These are phyloP conservation scores for Melampsora abietis-canadensis DNA, from an alignment of 1,284 basidiomycete species.

Conservation along the genomic window DNA sequence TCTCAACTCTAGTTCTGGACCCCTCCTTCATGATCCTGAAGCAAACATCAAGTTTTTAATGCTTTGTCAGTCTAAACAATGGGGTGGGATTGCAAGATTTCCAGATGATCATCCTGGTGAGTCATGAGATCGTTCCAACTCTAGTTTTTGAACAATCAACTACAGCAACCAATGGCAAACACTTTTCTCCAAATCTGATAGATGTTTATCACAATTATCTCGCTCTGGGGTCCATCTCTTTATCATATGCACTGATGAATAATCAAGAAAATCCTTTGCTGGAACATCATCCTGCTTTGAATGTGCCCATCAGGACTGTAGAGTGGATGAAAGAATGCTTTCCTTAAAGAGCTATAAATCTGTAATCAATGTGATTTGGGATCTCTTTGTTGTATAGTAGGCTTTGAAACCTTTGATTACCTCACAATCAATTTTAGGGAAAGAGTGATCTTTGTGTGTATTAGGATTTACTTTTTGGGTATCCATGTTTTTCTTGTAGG, in stretches of 20 bases:
- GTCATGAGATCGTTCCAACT: not conserved
- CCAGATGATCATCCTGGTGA: constrained; percentile 39
- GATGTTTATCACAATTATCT: constrained; percentile 83
- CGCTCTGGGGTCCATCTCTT: constrained; percentile 71
- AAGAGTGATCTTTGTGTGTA: too few species aligned
- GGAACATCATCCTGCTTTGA: constrained; percentile 26
- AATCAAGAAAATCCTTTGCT: constrained; percentile 5
- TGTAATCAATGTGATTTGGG: too few species aligned
- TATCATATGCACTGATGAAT: constrained; percentile 57
- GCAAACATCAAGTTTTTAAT: constrained; percentile 40
- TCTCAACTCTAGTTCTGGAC: not conserved
- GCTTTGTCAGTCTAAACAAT: constrained; percentile 39
- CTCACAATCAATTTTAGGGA: too few species aligned
- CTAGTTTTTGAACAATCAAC: not conserved
- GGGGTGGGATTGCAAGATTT: constrained; percentile 30
- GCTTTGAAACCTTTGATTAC: too few species aligned
- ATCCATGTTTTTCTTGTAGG: too few species aligned
- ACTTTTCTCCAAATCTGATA: constrained; percentile 60
- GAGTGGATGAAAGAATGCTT: constrained; percentile 37
- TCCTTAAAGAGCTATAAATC: not conserved
- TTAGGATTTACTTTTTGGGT: too few species aligned
- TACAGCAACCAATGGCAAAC: not conserved
- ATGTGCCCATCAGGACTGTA: constrained; percentile 12
- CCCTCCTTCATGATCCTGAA: constrained; percentile 6
- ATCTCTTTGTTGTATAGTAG: too few species aligned